These are phyloP conservation scores for Rhizoclosmatium sp. DNA, from an alignment of 192 early-diverging fungal genomes.

Conservation along the genomic window DNA sequence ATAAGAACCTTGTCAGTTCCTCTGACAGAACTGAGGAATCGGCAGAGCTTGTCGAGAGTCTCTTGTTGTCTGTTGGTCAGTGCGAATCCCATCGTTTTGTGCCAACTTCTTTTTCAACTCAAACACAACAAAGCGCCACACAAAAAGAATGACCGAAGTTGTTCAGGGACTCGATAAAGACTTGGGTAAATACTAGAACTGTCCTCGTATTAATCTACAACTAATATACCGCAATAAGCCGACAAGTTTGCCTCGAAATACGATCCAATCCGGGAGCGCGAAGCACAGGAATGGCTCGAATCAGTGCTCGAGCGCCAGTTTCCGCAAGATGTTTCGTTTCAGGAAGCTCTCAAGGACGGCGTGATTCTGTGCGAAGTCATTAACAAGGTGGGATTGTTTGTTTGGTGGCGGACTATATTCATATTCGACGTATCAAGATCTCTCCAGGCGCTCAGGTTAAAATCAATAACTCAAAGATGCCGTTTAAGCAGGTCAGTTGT, in stretches of 20 bases:
- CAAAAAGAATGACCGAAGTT: slow-evolving; percentile 25
- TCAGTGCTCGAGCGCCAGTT: slow-evolving; percentile 62
- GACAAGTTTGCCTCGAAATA: slow-evolving; percentile 60
- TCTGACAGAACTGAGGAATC: slow-evolving; percentile 54
- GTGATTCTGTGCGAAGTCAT: slow-evolving; percentile 65
- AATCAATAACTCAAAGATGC: slow-evolving; percentile 70
- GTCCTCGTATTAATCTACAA: neutral
- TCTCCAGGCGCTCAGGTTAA: slow-evolving; percentile 60
- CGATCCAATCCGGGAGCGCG: slow-evolving; percentile 50
- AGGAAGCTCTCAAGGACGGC: slow-evolving; percentile 79
- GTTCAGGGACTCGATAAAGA: slow-evolving; percentile 28
- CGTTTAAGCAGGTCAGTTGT: slow-evolving; percentile 71
- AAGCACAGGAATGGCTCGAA: slow-evolving; percentile 79
- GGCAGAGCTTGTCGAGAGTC: slow-evolving; percentile 48
- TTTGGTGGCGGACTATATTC: neutral
- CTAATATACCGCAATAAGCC: slow-evolving; percentile 37
- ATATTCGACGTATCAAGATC: slow-evolving; percentile 48
- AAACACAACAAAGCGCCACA: neutral
- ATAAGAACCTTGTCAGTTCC: slow-evolving; percentile 79
- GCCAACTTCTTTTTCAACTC: slow-evolving; percentile 31
- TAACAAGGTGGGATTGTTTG: slow-evolving; percentile 62
- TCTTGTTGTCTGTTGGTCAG: slow-evolving; percentile 53
- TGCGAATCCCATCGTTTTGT: neutral
- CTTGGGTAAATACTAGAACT: slow-evolving; percentile 15
- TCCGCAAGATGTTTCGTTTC: slow-evolving; percentile 56